A percentile compares a stretch with the other conserved stretches of the same genome.
phyloP scores from a whole-genome alignment of 345 rosid genomes.

The Eucalyptus lansdowneana region DNA sequence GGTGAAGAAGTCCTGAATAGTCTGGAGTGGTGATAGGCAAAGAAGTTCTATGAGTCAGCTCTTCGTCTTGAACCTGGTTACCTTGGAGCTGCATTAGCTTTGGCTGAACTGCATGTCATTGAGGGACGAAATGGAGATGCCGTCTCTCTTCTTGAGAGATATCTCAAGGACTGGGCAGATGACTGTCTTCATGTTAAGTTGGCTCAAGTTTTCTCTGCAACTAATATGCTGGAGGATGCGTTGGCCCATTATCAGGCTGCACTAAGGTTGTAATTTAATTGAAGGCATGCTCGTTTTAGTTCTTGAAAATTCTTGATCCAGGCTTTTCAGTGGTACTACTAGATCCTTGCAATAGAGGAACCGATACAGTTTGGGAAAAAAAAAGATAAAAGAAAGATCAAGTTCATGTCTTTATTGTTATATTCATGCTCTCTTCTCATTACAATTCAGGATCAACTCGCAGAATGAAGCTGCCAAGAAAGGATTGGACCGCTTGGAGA shows the following conservation, averaged over 20 bases:
- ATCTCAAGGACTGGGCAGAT: slow-evolving; percentile 97
- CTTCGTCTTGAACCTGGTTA: slow-evolving; percentile 90
- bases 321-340: background rate
- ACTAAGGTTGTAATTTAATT: slow-evolving; percentile 35
- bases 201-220: slow-evolving; percentile 93
- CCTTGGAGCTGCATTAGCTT: slow-evolving; percentile 93
- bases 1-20: background rate
- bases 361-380: background rate
- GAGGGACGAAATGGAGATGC: slow-evolving; percentile 97
- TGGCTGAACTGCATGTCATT: slow-evolving; percentile 83
- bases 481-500: slow-evolving; percentile 95
- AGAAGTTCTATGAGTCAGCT: slow-evolving; percentile 91
- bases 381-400: background rate
- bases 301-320: background rate
- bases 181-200: slow-evolving; percentile 94
- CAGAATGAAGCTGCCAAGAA: slow-evolving; percentile 90
- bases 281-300: background rate
- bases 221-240: slow-evolving; percentile 76
- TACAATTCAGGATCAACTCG: slow-evolving; percentile 58
- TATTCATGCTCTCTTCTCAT: background rate
- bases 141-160: slow-evolving; percentile 82
- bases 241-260: slow-evolving; percentile 92
- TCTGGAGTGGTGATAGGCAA: slow-evolving; percentile 44
- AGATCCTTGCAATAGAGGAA: background rate
- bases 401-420: background rate